phyloP scores from a whole-genome alignment of 805 yeast species.

The Wickerhamomyces chambardii region DNA sequence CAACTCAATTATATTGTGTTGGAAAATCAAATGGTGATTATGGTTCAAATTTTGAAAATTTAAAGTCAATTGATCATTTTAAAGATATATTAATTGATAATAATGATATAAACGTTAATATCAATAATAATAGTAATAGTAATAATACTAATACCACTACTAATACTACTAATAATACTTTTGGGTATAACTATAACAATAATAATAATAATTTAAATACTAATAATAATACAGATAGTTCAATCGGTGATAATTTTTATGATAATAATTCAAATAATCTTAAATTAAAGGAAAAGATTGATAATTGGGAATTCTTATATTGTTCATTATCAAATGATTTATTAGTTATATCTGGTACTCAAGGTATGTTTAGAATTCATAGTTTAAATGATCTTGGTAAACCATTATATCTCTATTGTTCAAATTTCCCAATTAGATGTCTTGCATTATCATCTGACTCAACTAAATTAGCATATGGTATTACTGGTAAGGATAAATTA shows the following conservation, averaged over 20 bases:
- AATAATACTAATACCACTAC: conserved; percentile 1
- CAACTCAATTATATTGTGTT: conserved; percentile 54
- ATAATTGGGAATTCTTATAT: conserved; percentile 49
- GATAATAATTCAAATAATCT: conserved; percentile 2
- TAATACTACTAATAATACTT: conserved; percentile 2
- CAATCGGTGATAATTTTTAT: conserved; percentile 3
- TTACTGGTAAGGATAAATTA: conserved; percentile 68
- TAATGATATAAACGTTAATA: too few species aligned
- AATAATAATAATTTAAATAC: conserved; percentile 10
- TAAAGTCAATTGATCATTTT: conserved; percentile 15
- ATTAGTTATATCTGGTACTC: conserved; percentile 59
- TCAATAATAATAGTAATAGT: too few species aligned
- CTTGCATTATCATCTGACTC: conserved; percentile 63
- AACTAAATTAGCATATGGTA: conserved; percentile 64
- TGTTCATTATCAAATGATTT: conserved; percentile 50
- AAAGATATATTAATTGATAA: conserved; percentile 1
- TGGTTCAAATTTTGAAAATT: conserved; percentile 38
- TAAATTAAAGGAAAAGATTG: conserved; percentile 15
- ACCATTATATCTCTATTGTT: conserved; percentile 58
- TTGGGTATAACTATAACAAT: conserved; percentile 9
- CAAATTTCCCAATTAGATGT: conserved; percentile 73
- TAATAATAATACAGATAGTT: conserved; percentile 4
- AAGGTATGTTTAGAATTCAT: conserved; percentile 61
- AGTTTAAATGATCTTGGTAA: conserved; percentile 49
- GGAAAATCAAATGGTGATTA: conserved; percentile 66